Conservation (phyloP, 495 filamentous ascomycete genomes). For the Evansstolkia leycettana region DNA sequence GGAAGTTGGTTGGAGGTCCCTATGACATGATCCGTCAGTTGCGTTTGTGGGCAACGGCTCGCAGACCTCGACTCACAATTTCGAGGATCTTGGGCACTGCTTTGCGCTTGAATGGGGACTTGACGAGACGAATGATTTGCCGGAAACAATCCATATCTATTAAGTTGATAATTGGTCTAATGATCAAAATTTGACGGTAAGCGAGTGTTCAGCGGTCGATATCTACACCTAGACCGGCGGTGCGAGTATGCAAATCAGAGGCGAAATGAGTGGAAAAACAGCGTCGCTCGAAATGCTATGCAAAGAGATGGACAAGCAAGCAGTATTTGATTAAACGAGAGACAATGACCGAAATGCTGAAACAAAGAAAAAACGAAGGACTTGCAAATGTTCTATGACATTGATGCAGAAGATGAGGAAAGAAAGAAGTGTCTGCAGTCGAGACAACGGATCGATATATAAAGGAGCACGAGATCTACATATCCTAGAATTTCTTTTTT, state of each 20-base stretch:
- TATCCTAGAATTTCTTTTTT: background rate
- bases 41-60: background rate
- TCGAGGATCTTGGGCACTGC: constrained; percentile 18
- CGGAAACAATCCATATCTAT: constrained; percentile 28
- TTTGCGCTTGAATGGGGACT: constrained; percentile 21
- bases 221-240: background rate
- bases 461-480: background rate
- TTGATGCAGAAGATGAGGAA: background rate
- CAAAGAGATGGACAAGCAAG: background rate
- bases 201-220: background rate
- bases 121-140: constrained; percentile 25
- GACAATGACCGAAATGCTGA: constrained; percentile 1
- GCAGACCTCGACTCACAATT: constrained; percentile 19
- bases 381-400: constrained; percentile 1
- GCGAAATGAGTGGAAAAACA: background rate
- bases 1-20: constrained; percentile 34
- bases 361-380: constrained; percentile 3
- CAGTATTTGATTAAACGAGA: background rate
- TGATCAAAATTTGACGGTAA: background rate
- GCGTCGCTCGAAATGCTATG: background rate
- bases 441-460: background rate
- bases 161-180: background rate
- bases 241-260: too few species aligned
- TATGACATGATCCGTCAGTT: constrained; percentile 5
- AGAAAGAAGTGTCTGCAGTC: background rate